phyloP scores from a whole-genome alignment of 2,329 filamentous ascomycete genomes.

The Ophiocordyceps camponoti-leonardi region DNA sequence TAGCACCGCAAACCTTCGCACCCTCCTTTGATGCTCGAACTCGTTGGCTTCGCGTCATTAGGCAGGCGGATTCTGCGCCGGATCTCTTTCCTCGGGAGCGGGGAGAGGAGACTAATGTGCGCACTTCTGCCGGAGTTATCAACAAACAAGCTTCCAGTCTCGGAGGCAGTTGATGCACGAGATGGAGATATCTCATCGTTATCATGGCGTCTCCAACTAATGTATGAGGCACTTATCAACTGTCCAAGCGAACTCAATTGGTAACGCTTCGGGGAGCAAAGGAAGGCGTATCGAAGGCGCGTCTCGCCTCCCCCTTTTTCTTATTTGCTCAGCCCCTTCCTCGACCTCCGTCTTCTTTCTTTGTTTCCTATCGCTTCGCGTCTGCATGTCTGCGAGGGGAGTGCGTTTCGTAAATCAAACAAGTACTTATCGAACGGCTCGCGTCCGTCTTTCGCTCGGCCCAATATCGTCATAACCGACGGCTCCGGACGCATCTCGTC shows the following conservation, averaged over 20 bases:
- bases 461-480: neutral
- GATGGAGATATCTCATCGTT: too few species aligned
- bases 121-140: too few species aligned
- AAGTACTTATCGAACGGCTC: neutral
- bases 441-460: neutral
- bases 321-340: neutral
- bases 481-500: neutral
- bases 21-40: neutral
- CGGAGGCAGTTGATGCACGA: too few species aligned
- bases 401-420: neutral
- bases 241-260: too few species aligned
- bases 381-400: neutral
- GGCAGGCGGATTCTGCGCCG: too few species aligned
- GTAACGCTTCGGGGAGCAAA: too few species aligned
- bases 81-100: neutral
- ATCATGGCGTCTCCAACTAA: too few species aligned
- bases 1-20: neutral
- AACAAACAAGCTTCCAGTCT: too few species aligned
- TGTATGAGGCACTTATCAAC: too few species aligned
- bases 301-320: neutral
- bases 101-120: too few species aligned
- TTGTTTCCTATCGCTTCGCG: neutral
- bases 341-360: neutral
- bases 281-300: too few species aligned
- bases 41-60: neutral